Conservation (phyloP, 305 asterid species). For the Ilex paraguariensis region DNA sequence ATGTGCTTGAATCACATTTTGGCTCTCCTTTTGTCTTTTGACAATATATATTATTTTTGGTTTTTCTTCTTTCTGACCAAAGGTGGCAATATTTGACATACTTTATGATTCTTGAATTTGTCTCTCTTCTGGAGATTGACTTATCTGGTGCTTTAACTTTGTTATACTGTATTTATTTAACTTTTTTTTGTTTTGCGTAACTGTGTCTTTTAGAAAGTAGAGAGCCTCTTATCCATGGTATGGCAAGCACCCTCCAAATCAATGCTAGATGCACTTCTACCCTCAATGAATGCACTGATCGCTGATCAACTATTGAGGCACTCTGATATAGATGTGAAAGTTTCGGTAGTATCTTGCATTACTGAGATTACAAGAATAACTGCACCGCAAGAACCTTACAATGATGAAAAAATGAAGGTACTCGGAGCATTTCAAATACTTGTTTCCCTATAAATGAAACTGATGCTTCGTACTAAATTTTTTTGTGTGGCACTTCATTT, state of each 20-base stretch:
- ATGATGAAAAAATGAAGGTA: slow-evolving; percentile 51
- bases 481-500: background rate
- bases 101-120: background rate
- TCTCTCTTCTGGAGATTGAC: no score
- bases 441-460: no score
- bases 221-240: slow-evolving; percentile 36
- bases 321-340: slow-evolving; percentile 35
- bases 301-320: slow-evolving; percentile 34
- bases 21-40: background rate
- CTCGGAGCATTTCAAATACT: background rate
- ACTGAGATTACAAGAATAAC: slow-evolving; percentile 55
- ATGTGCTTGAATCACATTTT: no score
- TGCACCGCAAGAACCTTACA: slow-evolving; percentile 49
- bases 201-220: slow-evolving; percentile 41
- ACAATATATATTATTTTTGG: background rate
- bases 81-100: background rate
- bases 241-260: slow-evolving; percentile 44
- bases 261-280: slow-evolving; percentile 31
- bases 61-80: no score
- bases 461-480: no score
- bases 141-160: background rate
- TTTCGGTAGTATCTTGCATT: slow-evolving; percentile 53
- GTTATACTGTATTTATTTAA: background rate
- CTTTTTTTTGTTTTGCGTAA: slow-evolving; percentile 1
- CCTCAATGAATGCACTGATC: slow-evolving; percentile 40